phyloP scores from a whole-genome alignment of 371 early-diverging fungal species.

The Phascolomyces articulosus region DNA sequence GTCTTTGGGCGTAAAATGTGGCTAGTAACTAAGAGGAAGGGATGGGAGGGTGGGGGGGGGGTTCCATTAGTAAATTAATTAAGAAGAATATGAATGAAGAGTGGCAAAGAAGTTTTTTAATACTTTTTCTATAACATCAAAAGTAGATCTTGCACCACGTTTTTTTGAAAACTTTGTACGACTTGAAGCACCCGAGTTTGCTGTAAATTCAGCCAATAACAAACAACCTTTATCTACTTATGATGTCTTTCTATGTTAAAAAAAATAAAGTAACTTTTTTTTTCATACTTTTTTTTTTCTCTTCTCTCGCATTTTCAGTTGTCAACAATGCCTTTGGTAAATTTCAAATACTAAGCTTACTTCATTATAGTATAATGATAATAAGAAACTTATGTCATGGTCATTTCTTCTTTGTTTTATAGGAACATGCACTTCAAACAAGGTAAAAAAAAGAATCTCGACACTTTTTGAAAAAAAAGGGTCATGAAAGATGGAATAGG shows the following conservation, averaged over 20 bases:
- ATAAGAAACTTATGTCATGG: neutral
- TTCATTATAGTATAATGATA: no score
- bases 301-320: neutral
- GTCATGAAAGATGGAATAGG: no score
- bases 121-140: neutral
- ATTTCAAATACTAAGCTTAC: neutral
- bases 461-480: no score
- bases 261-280: no score
- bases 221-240: neutral
- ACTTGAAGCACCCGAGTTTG: neutral
- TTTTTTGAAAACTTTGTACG: neutral
- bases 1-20: no score
- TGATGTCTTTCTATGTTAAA: no score
- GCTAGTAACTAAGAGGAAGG: no score
- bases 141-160: neutral
- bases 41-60: no score
- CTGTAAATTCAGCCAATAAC: no score
- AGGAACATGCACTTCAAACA: constrained; percentile 86
- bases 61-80: no score
- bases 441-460: constrained; percentile 40
- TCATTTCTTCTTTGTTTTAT: neutral
- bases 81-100: neutral
- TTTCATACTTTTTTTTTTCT: neutral
- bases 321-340: constrained; percentile 15
- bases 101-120: neutral